A percentile compares a stretch with the other conserved stretches of the same genome.
These are phyloP conservation scores for Phytophthora hybrid DNA, from an alignment of 352 stramenopile species.

Conservation along the genomic window DNA sequence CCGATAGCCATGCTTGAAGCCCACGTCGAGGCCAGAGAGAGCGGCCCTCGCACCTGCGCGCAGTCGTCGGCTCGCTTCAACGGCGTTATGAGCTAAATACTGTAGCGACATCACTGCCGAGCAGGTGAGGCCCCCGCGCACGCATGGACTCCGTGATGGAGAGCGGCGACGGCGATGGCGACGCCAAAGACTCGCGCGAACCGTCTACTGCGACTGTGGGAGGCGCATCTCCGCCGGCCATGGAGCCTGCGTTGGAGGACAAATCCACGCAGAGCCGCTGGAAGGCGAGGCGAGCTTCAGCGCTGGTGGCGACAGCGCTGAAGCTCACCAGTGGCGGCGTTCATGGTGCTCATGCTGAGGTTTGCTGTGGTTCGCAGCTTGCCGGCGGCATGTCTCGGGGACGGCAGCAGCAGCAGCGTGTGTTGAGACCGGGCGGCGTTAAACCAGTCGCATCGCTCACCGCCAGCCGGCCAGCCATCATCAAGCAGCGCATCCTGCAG, in stretches of 20 bases:
- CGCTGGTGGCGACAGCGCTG: background rate
- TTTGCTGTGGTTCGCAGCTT: no score
- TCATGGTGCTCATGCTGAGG: no score
- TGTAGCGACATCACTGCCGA: background rate
- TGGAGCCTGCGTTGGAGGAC: constrained; percentile 1
- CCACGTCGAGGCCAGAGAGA: background rate
- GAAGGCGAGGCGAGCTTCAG: background rate
- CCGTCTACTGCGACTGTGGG: constrained; percentile 37
- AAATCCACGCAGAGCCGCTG: constrained; percentile 30
- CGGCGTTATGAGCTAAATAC: background rate
- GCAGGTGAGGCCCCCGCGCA: background rate
- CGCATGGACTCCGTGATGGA: background rate
- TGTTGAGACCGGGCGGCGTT: constrained; percentile 19
- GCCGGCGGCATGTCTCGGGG: background rate
- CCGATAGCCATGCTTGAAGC: background rate
- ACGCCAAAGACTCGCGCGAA: constrained; percentile 23
- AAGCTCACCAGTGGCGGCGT: no score
- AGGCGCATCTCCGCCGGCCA: constrained; percentile 26
- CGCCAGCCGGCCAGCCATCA: constrained; percentile 24
- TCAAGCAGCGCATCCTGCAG: constrained; percentile 11
- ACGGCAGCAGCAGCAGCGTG: background rate
- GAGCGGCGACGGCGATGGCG: background rate
- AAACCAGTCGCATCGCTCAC: constrained; percentile 5
- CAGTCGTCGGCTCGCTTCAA: background rate
- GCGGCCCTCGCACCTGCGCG: background rate